These are phyloP conservation scores for Veloboletus limbatus DNA, from an alignment of 1,284 basidiomycete species.

Conservation along the genomic window DNA sequence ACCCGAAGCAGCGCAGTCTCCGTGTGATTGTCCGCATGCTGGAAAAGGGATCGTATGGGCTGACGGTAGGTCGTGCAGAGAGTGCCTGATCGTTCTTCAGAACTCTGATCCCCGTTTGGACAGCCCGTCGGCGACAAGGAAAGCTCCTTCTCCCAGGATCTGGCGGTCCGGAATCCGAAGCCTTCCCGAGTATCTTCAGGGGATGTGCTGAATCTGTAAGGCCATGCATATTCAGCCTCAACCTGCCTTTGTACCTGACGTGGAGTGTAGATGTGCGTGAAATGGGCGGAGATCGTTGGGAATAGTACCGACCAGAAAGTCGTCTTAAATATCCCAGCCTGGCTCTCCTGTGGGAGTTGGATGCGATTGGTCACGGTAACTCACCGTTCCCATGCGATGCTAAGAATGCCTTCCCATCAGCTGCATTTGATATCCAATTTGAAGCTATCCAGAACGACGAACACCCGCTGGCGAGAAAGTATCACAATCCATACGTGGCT, in stretches of 20 bases:
- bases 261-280: conserved; percentile 39
- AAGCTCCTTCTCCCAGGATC: conserved; percentile 46
- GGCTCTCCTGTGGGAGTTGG: conserved; percentile 42
- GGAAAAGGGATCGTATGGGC: conserved; percentile 42
- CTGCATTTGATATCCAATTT: conserved; percentile 44
- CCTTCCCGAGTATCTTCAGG: conserved; percentile 37
- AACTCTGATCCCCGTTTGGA: conserved; percentile 16
- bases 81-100: background rate
- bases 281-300: conserved; percentile 44
- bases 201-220: conserved; percentile 23
- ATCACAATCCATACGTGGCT: too few species aligned
- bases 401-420: conserved; percentile 21
- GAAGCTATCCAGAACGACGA: conserved; percentile 33
- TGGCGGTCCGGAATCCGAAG: conserved; percentile 37
- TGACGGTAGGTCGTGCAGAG: conserved; percentile 33
- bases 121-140: conserved; percentile 42
- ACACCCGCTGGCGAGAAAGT: conserved; percentile 37
- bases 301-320: conserved; percentile 27
- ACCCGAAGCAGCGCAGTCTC: conserved; percentile 36
- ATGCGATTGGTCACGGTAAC: conserved; percentile 45
- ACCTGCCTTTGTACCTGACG: conserved; percentile 1
- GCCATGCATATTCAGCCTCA: conserved; percentile 1
- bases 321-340: conserved; percentile 41
- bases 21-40: conserved; percentile 30
- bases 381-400: conserved; percentile 9